phyloP scores from a whole-genome alignment of 805 yeast species.

The Blastobotrys robertii region DNA sequence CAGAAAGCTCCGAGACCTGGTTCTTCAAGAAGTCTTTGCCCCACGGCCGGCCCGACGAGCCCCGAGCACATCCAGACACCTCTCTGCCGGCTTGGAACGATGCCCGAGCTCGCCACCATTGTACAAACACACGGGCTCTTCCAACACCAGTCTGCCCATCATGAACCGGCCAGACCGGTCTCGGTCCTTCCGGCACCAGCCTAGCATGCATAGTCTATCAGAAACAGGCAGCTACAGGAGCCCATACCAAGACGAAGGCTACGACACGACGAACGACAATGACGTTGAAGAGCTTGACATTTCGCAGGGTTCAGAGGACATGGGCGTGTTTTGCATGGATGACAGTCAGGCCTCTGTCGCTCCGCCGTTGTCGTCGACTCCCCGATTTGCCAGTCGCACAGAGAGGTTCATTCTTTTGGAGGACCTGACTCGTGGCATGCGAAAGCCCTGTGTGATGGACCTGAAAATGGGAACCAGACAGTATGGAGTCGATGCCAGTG shows the following conservation, averaged over 20 bases:
- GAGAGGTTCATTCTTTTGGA: conserved; percentile 82
- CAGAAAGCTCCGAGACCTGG: conserved; percentile 59
- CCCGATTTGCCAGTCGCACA: conserved; percentile 24
- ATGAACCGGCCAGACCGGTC: too few species aligned
- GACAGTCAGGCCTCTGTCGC: conserved; percentile 3
- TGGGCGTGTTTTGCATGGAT: conserved; percentile 14
- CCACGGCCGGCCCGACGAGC: conserved; percentile 25
- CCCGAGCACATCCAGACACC: not conserved
- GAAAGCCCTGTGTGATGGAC: conserved; percentile 83
- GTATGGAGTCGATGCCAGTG: conserved; percentile 86
- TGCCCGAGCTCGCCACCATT: too few species aligned
- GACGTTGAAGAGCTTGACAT: too few species aligned
- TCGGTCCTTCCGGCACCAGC: too few species aligned
- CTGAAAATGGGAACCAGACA: conserved; percentile 98
- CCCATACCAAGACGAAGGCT: too few species aligned
- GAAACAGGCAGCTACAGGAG: too few species aligned
- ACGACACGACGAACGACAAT: too few species aligned
- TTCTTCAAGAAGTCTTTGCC: conserved; percentile 63
- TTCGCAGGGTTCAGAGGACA: not conserved
- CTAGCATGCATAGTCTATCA: too few species aligned
- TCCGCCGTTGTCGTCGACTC: not conserved
- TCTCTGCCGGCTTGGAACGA: not conserved
- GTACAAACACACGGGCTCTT: too few species aligned
- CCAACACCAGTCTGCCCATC: too few species aligned
- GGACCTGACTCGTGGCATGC: conserved; percentile 78